Evolutionary conservation across 495 filamentous ascomycete species (phyloP).

Genomic region (Penicillium coffeae): DNA sequence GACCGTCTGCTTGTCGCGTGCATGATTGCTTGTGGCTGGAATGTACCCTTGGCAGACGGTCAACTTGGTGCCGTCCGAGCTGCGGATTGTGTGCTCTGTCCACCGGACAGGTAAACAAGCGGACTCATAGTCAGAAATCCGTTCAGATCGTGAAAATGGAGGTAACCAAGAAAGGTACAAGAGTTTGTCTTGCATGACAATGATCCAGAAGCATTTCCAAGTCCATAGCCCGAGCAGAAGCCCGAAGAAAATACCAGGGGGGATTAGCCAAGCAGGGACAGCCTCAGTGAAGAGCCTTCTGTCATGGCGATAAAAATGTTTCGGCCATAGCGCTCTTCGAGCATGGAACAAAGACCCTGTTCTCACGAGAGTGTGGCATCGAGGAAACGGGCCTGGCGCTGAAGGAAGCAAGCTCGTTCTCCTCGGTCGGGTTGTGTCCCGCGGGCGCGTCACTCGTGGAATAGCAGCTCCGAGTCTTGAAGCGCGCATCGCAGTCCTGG

Average conservation of each 20-base stretch:
- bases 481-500: no score
- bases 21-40: background rate
- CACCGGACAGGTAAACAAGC: constrained; percentile 59
- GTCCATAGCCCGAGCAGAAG: constrained; percentile 65
- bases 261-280: constrained; percentile 54
- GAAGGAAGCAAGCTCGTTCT: no score
- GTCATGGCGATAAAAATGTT: no score
- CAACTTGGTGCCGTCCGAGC: constrained; percentile 60
- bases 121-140: constrained; percentile 55
- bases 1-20: background rate
- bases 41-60: constrained; percentile 50
- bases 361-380: no score
- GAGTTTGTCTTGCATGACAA: constrained; percentile 78
- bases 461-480: no score
- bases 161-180: constrained; percentile 76
- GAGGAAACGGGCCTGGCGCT: no score
- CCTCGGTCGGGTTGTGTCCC: no score
- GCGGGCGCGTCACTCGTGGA: no score
- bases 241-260: constrained; percentile 63
- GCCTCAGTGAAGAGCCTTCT: constrained; percentile 18
- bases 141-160: constrained; percentile 50
- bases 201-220: constrained; percentile 79
- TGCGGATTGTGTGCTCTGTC: constrained; percentile 50
- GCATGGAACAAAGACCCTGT: no score
- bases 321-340: no score